Evolutionary conservation across 2,329 filamentous ascomycete species (phyloP).

Genomic region (Fusarium luffae): DNA sequence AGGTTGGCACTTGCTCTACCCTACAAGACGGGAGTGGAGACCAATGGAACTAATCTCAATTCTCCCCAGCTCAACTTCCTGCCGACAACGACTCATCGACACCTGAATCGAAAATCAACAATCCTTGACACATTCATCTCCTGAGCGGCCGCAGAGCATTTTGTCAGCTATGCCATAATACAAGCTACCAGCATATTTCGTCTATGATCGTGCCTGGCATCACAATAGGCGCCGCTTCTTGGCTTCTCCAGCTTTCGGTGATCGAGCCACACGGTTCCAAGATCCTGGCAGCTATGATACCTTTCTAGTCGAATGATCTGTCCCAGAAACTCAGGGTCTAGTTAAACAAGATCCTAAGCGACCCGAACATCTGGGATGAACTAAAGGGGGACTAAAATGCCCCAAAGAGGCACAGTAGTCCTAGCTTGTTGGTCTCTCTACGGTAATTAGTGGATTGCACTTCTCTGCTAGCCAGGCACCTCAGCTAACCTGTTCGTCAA

Average conservation of each 20-base stretch:
- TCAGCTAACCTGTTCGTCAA: slow-evolving; percentile 37
- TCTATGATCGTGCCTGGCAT: slow-evolving; percentile 3
- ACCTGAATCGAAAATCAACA: background rate
- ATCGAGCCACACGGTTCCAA: slow-evolving; percentile 30
- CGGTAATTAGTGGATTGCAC: slow-evolving; percentile 34
- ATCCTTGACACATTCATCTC: background rate
- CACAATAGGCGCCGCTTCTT: slow-evolving; percentile 25
- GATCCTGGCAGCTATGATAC: slow-evolving; percentile 40
- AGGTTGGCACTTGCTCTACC: slow-evolving; percentile 2
- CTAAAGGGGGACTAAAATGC: slow-evolving; percentile 50
- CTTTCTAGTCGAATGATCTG: slow-evolving; percentile 44
- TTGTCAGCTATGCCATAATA: background rate
- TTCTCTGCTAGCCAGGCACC: slow-evolving; percentile 40
- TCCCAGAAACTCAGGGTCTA: slow-evolving; percentile 46
- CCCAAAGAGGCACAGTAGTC: slow-evolving; percentile 49
- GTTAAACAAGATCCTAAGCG: slow-evolving; percentile 53
- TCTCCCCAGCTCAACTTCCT: background rate
- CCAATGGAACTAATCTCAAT: background rate
- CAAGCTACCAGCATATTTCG: background rate
- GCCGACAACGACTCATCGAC: background rate
- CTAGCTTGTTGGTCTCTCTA: slow-evolving; percentile 43
- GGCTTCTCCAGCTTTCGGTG: slow-evolving; percentile 22
- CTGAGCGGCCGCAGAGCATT: background rate
- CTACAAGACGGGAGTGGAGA: slow-evolving; percentile 3
- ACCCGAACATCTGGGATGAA: slow-evolving; percentile 54